These are phyloP conservation scores for Fusarium oxysporum DNA, from an alignment of 2,329 filamentous ascomycete species.

Conservation along the genomic window DNA sequence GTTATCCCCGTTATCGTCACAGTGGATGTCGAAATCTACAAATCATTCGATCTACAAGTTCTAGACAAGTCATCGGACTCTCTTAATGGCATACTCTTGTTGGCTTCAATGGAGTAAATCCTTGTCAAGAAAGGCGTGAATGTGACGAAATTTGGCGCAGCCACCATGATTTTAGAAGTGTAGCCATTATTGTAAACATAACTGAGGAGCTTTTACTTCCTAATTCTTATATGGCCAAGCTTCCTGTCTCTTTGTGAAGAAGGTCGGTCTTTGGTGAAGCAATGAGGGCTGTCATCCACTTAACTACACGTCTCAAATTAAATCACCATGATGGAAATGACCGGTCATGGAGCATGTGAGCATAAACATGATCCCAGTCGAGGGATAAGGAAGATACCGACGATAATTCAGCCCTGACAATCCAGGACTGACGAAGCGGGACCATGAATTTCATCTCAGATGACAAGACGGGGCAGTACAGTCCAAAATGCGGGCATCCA, in stretches of 20 bases:
- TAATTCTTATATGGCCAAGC: neutral
- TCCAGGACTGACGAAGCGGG: constrained; percentile 29
- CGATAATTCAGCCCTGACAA: constrained; percentile 31
- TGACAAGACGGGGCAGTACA: neutral
- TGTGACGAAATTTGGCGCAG: constrained; percentile 17
- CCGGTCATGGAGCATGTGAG: constrained; percentile 7
- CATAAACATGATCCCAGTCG: constrained; percentile 9
- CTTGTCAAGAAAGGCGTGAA: constrained; percentile 26
- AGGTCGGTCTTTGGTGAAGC: neutral
- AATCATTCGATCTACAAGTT: constrained; percentile 35
- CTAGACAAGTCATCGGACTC: neutral
- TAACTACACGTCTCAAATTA: neutral
- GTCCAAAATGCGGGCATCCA: neutral
- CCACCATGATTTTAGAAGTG: constrained; percentile 22
- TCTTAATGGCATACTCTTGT: constrained; percentile 6
- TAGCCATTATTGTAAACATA: neutral
- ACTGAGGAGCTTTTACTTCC: neutral
- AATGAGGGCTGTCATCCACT: neutral
- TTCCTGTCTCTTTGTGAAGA: neutral
- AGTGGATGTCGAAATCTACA: constrained; percentile 8
- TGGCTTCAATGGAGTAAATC: constrained; percentile 21
- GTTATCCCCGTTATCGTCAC: constrained; percentile 32
- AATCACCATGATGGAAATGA: constrained; percentile 1
- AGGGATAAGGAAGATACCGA: constrained; percentile 2
- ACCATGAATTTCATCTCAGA: neutral